phyloP scores from a whole-genome alignment of 2,329 filamentous ascomycete species.

The Microdochium nivale region DNA sequence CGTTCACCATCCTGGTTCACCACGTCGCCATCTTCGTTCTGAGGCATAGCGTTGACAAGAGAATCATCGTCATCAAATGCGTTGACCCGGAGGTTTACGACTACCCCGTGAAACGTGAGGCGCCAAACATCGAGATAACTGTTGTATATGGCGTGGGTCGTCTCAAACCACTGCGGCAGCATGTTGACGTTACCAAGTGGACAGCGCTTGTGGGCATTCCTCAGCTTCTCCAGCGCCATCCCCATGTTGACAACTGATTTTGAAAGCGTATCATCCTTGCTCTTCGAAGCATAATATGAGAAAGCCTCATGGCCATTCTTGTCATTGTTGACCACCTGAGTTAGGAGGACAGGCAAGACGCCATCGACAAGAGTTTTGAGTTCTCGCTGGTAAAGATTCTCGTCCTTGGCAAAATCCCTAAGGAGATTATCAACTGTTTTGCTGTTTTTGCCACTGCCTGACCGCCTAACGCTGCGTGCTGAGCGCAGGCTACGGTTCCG shows the following conservation, averaged over 20 bases:
- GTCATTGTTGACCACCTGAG: slow-evolving; percentile 69
- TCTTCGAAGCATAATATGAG: slow-evolving; percentile 40
- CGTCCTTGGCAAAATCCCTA: slow-evolving; percentile 72
- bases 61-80: slow-evolving; percentile 51
- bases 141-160: slow-evolving; percentile 68
- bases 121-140: slow-evolving; percentile 86
- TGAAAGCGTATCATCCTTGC: slow-evolving; percentile 55
- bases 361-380: slow-evolving; percentile 89
- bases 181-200: slow-evolving; percentile 64
- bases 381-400: slow-evolving; percentile 81
- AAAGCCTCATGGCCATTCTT: slow-evolving; percentile 62
- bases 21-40: slow-evolving; percentile 57
- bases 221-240: slow-evolving; percentile 76
- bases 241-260: slow-evolving; percentile 94
- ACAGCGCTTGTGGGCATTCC: slow-evolving; percentile 69
- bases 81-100: slow-evolving; percentile 82
- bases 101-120: slow-evolving; percentile 86
- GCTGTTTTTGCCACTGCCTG: slow-evolving; percentile 55
- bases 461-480: slow-evolving; percentile 68
- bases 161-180: slow-evolving; percentile 74
- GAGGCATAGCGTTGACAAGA: slow-evolving; percentile 48
- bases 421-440: slow-evolving; percentile 70
- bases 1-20: slow-evolving; percentile 72
- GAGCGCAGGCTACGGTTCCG: slow-evolving; percentile 65
- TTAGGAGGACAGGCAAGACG: slow-evolving; percentile 85